phyloP scores from a whole-genome alignment of 108 stramenopile genomes.

The Epithemia pelagica region DNA sequence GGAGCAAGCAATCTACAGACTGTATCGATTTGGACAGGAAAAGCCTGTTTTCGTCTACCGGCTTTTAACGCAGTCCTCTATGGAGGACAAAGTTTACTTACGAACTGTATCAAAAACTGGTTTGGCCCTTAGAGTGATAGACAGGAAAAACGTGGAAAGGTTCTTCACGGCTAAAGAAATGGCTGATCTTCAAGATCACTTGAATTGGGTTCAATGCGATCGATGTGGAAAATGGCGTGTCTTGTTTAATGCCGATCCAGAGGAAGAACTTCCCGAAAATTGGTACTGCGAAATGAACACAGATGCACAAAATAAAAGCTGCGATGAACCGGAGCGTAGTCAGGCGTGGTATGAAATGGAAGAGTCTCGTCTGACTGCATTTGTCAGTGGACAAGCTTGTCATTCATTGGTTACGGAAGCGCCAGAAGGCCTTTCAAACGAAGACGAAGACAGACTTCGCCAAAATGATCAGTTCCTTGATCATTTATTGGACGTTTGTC shows the following conservation, averaged over 20 bases:
- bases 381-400: neutral
- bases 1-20: constrained; percentile 52
- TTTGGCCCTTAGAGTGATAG: constrained; percentile 53
- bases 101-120: constrained; percentile 55
- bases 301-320: constrained; percentile 16
- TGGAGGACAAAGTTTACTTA: constrained; percentile 74
- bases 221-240: constrained; percentile 55
- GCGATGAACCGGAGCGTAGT: constrained; percentile 20
- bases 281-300: constrained; percentile 43
- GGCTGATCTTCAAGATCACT: constrained; percentile 32
- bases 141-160: constrained; percentile 44
- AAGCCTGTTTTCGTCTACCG: constrained; percentile 62
- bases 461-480: neutral
- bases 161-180: constrained; percentile 49
- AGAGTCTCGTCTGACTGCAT: neutral
- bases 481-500: neutral
- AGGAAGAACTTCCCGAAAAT: constrained; percentile 14
- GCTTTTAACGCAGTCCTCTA: constrained; percentile 66
- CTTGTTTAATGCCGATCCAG: constrained; percentile 12
- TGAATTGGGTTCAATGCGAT: constrained; percentile 51
- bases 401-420: neutral
- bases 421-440: neutral
- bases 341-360: constrained; percentile 24
- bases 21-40: constrained; percentile 64
- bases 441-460: neutral